Evolutionary conservation across 2,329 filamentous ascomycete species (phyloP), one percentile per base, ranked within the genome.

Genomic region (Xylaria sp.): DNA sequence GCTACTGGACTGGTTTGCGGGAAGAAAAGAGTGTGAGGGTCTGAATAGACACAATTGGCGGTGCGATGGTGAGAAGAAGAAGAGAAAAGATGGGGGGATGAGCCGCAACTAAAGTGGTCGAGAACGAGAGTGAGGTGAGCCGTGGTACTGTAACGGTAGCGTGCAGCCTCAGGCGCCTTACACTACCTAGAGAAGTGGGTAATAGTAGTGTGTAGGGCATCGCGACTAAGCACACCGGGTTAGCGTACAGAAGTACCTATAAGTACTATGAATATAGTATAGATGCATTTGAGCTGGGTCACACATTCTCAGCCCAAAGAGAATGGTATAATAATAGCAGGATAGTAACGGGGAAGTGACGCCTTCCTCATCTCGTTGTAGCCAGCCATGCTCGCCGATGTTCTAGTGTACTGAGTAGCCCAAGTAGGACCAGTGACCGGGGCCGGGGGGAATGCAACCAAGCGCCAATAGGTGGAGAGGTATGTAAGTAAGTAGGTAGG

Each of bases 21-120:
- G 36, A n/a, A 29, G n/a, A 58, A 69, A 69, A 57, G 67, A 69
- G 45, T 53, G 67, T 67, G 51, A 59, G 65, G 27, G 63, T 66
- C 63, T 61, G 54, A 39, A 63, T 38, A 58, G 59, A 68, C 63
- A 50, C 63, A 62, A 33, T 65, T 68, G 63, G 25, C 58, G 57
- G 57, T 60, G 54, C 63, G 64, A 42, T 51, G 55, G 64, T 54
- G 59, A 58, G 58, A 53, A 31, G 38, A 57, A 31, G 20, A 58
- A 49, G 42, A 45, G 51, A 64, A 54, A 49, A 29, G 27, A 49
- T 36, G 31, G 49, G 7, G 22, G 57, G 60, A 66, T 29, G 58
- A 65, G 62, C 47, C 53, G 49, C 58, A 56, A 57, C 22, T 65
- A 53, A 62, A 65, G 61, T 51, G 65, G 55, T 51, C 45, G 55